A percentile compares a stretch with the other conserved stretches of the same genome.
Conservation (phyloP, 306 rosid species). For the Lagenaria siceraria region DNA sequence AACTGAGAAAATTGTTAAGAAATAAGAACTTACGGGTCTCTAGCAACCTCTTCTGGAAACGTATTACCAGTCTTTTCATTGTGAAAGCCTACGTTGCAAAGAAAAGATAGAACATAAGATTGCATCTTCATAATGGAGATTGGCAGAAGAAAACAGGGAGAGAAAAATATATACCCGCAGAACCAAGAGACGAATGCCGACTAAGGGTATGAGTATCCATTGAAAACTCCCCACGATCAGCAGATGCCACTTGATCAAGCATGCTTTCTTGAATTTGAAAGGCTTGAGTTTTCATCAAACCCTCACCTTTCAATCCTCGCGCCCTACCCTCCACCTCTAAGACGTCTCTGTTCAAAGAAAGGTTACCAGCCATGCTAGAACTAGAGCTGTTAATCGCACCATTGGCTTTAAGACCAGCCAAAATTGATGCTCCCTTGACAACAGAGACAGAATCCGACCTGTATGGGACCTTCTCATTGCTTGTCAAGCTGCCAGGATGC, state of each 20-base stretch:
- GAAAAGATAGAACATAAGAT: not conserved
- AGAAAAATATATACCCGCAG: slow-evolving; percentile 16
- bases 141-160: not conserved
- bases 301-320: slow-evolving; percentile 20
- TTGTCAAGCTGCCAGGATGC: slow-evolving; percentile 14
- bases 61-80: slow-evolving; percentile 23
- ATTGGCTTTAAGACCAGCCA: slow-evolving; percentile 16
- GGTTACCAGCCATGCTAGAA: slow-evolving; percentile 16
- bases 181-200: slow-evolving; percentile 27
- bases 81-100: slow-evolving; percentile 25
- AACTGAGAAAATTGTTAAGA: not conserved
- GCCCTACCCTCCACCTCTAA: slow-evolving; percentile 21
- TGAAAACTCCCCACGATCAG: slow-evolving; percentile 23
- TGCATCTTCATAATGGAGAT: not conserved
- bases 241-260: slow-evolving; percentile 25
- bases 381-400: slow-evolving; percentile 15
- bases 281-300: slow-evolving; percentile 15
- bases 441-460: slow-evolving; percentile 20
- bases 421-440: slow-evolving; percentile 17
- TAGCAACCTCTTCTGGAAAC: slow-evolving; percentile 26
- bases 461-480: slow-evolving; percentile 22
- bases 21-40: slow-evolving; percentile 24
- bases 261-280: slow-evolving; percentile 28
- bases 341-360: slow-evolving; percentile 21
- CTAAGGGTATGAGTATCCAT: slow-evolving; percentile 16